Conservation (phyloP, 495 filamentous ascomycete genomes). For the Neurospora sp. region DNA sequence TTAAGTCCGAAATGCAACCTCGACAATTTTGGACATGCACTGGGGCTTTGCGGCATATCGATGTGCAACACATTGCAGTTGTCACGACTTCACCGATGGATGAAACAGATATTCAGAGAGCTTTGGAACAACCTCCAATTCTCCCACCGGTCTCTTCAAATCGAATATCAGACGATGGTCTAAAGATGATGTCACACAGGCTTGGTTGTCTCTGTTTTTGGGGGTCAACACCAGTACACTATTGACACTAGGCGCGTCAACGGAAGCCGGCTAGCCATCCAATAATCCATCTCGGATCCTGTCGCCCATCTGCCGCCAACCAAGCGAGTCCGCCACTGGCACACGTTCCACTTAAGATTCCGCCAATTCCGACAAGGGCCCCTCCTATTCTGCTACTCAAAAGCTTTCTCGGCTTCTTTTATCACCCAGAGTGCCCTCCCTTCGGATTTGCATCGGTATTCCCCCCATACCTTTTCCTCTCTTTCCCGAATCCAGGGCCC, state of each 20-base stretch:
- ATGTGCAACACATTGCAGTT: not conserved
- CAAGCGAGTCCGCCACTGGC: not conserved
- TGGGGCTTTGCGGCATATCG: not conserved
- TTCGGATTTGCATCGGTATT: constrained; percentile 31
- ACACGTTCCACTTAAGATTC: not conserved
- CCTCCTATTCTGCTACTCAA: not conserved
- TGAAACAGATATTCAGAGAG: not conserved
- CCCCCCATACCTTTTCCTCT: not conserved
- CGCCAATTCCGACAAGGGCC: not conserved
- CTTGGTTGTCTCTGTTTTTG: not conserved
- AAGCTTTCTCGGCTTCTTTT: constrained; percentile 17
- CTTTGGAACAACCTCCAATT: not conserved
- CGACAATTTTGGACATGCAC: not conserved
- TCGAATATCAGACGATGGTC: not conserved
- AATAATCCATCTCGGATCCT: not conserved
- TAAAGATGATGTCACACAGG: not conserved
- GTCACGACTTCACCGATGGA: not conserved
- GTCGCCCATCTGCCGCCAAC: not conserved
- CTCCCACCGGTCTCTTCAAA: not conserved
- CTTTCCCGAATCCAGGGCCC: not conserved
- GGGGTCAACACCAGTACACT: not conserved
- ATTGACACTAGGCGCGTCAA: not conserved
- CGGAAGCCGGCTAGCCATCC: not conserved
- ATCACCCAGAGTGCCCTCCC: not conserved
- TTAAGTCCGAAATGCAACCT: not conserved